These are phyloP conservation scores for Schizophyllum amplum DNA, from an alignment of 1,284 basidiomycete species.

Conservation along the genomic window DNA sequence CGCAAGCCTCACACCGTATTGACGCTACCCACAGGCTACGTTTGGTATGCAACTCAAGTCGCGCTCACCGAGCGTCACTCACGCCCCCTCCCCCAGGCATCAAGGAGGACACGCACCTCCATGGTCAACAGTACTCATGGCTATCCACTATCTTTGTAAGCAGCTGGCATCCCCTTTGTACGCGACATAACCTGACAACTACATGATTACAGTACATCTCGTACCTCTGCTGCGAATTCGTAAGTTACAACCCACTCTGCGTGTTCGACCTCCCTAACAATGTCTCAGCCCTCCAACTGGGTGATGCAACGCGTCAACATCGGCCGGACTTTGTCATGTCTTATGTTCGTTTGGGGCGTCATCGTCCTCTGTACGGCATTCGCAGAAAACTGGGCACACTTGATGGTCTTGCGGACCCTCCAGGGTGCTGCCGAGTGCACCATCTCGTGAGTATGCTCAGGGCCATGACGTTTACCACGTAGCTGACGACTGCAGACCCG, in stretches of 20 bases:
- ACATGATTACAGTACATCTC: background rate
- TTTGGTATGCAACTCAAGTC: background rate
- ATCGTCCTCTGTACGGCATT: constrained; percentile 8
- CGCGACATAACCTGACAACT: background rate
- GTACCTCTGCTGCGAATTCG: background rate
- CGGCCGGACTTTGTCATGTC: constrained; percentile 9
- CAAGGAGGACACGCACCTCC: background rate
- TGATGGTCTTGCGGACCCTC: constrained; percentile 9
- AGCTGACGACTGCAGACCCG: constrained; percentile 2
- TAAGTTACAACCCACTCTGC: no score
- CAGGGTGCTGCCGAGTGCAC: constrained; percentile 14
- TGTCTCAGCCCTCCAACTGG: constrained; percentile 7
- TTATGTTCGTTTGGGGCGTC: constrained; percentile 8
- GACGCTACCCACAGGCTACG: background rate
- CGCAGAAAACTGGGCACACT: constrained; percentile 9
- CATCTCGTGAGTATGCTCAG: constrained; percentile 4
- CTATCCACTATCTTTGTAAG: constrained; percentile 2
- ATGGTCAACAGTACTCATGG: constrained; percentile 4
- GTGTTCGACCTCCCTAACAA: no score
- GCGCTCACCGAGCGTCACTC: background rate
- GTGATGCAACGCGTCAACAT: constrained; percentile 9
- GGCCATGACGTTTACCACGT: no score
- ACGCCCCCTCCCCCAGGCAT: background rate
- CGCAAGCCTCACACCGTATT: background rate
- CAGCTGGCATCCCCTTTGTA: no score